A percentile compares a stretch with the other conserved stretches of the same genome.
These are phyloP conservation scores for Chrysanthemum makinoi DNA, from an alignment of 129 eudicot species.

Conservation along the genomic window DNA sequence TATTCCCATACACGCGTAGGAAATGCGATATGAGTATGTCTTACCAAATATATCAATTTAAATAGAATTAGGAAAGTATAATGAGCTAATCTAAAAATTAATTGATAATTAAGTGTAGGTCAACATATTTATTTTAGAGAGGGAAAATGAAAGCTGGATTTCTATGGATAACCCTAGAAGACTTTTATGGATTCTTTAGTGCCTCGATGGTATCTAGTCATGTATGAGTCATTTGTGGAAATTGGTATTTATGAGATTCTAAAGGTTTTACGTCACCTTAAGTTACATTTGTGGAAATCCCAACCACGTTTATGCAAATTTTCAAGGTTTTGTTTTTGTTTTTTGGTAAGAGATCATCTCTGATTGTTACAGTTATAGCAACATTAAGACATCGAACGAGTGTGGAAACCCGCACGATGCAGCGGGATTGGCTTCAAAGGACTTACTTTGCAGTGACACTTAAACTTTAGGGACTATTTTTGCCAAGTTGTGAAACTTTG, in stretches of 20 bases:
- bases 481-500: too few species aligned
- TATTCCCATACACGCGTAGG: too few species aligned
- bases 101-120: neutral
- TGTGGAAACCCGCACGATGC: too few species aligned
- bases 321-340: too few species aligned
- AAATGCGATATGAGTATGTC: too few species aligned
- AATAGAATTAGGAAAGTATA: neutral
- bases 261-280: constrained; percentile 1
- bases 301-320: neutral
- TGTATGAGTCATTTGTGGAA: constrained; percentile 5
- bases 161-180: neutral
- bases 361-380: too few species aligned
- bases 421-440: too few species aligned
- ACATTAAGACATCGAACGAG: too few species aligned
- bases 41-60: too few species aligned
- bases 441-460: too few species aligned
- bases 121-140: neutral
- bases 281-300: neutral
- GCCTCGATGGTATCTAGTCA: constrained; percentile 6
- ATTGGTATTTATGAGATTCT: neutral
- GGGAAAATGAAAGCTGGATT: neutral
- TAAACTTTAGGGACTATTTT: too few species aligned
- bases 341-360: too few species aligned
- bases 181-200: neutral
- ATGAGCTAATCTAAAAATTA: neutral